A percentile compares a stretch with the other conserved stretches of the same genome.
Conservation (phyloP, 2,329 filamentous ascomycete species). For the Gaeumannomyces tritici region DNA sequence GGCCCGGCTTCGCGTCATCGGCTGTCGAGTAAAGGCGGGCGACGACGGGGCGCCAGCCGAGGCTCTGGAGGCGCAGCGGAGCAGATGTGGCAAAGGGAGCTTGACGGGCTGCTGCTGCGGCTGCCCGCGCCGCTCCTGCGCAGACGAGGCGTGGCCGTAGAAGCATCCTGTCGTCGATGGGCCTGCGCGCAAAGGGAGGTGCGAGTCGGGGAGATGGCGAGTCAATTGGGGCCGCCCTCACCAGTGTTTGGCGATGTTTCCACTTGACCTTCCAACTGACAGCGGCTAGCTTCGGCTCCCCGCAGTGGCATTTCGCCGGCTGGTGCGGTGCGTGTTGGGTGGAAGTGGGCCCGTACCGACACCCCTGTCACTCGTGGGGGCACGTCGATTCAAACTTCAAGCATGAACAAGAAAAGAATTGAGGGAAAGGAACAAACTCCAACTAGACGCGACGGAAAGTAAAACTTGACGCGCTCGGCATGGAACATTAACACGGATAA, state of each 20-base stretch:
- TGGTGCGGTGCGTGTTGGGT: too few species aligned
- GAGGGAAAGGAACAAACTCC: too few species aligned
- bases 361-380: background rate
- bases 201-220: background rate
- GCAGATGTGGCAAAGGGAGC: background rate
- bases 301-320: background rate
- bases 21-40: constrained; percentile 15
- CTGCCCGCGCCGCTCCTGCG: background rate
- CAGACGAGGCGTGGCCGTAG: background rate
- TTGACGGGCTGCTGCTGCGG: background rate
- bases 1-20: constrained; percentile 22
- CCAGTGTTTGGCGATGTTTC: background rate
- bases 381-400: too few species aligned
- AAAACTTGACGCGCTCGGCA: background rate
- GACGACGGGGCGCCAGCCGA: background rate
- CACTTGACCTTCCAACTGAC: background rate
- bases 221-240: background rate
- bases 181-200: too few species aligned
- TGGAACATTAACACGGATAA: background rate
- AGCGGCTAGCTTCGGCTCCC: background rate
- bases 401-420: too few species aligned
- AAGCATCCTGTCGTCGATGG: background rate
- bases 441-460: background rate
- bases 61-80: background rate
- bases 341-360: background rate